phyloP scores from a whole-genome alignment of 345 rosid species.

The Eucalyptus urophylla region DNA sequence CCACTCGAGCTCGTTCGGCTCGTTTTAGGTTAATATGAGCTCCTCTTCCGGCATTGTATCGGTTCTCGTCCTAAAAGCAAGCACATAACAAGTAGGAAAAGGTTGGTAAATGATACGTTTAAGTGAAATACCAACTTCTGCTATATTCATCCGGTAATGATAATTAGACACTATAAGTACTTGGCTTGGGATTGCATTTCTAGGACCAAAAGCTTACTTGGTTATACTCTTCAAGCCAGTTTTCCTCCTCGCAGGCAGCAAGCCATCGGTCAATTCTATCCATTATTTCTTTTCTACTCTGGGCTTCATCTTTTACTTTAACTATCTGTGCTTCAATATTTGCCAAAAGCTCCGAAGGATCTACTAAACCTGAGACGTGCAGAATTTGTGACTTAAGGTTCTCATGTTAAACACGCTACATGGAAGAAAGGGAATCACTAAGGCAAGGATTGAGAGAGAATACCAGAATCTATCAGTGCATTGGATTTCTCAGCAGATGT shows the following conservation, averaged over 20 bases:
- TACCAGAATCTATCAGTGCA: constrained; percentile 94
- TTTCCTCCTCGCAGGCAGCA: constrained; percentile 87
- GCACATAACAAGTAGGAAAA: not conserved
- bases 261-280: constrained; percentile 95
- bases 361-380: constrained; percentile 51
- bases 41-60: constrained; percentile 88
- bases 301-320: constrained; percentile 73
- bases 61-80: constrained; percentile 51
- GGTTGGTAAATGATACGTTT: not conserved
- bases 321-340: constrained; percentile 70
- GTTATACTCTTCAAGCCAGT: constrained; percentile 92
- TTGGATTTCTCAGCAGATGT: constrained; percentile 85
- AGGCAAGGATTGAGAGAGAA: not conserved
- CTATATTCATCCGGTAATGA: not conserved
- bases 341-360: constrained; percentile 81
- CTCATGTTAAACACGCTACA: not conserved
- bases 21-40: constrained; percentile 90
- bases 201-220: constrained; percentile 27
- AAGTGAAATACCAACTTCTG: not conserved
- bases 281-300: constrained; percentile 87
- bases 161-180: not conserved
- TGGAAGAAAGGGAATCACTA: not conserved
- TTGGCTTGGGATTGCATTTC: not conserved
- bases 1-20: constrained; percentile 81
- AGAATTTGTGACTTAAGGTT: not conserved